Conservation (phyloP, 257 asterid species). For the Fraxinus excelsior region DNA sequence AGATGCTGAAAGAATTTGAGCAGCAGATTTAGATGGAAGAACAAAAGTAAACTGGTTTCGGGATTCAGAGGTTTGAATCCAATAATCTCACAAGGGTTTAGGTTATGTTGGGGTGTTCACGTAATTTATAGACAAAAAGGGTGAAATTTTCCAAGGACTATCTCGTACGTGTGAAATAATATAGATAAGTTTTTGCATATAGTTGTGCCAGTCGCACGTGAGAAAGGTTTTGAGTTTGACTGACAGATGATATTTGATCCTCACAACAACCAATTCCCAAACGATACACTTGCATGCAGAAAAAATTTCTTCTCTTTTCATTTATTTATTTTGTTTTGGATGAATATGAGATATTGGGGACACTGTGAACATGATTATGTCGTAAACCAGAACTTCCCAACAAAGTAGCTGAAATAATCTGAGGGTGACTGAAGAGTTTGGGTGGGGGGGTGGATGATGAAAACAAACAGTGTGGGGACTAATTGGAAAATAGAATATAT, state of each 20-base stretch:
- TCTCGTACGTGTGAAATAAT: slow-evolving; percentile 25
- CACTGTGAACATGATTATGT: too few relatives aligned
- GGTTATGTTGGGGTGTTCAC: background rate
- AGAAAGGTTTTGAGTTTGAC: slow-evolving; percentile 28
- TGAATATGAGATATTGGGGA: too few relatives aligned
- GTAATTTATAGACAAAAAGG: background rate
- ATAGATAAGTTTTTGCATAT: background rate
- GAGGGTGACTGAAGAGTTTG: too few relatives aligned
- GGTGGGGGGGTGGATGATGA: too few relatives aligned
- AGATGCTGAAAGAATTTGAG: background rate
- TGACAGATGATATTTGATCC: slow-evolving; percentile 28
- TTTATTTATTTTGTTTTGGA: too few relatives aligned
- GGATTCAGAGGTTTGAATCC: background rate
- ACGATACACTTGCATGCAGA: background rate
- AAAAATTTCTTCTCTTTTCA: too few relatives aligned
- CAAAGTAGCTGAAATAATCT: too few relatives aligned
- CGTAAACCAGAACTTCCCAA: too few relatives aligned
- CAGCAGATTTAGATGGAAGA: background rate
- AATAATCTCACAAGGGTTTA: slow-evolving; percentile 5
- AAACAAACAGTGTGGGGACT: too few relatives aligned
- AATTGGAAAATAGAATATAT: too few relatives aligned
- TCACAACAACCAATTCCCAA: slow-evolving; percentile 27
- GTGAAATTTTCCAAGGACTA: background rate
- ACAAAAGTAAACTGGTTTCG: background rate
- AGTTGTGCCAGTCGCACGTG: slow-evolving; percentile 20